phyloP scores from a whole-genome alignment of 805 yeast genomes.

The Starmerella gropengiesseri region DNA sequence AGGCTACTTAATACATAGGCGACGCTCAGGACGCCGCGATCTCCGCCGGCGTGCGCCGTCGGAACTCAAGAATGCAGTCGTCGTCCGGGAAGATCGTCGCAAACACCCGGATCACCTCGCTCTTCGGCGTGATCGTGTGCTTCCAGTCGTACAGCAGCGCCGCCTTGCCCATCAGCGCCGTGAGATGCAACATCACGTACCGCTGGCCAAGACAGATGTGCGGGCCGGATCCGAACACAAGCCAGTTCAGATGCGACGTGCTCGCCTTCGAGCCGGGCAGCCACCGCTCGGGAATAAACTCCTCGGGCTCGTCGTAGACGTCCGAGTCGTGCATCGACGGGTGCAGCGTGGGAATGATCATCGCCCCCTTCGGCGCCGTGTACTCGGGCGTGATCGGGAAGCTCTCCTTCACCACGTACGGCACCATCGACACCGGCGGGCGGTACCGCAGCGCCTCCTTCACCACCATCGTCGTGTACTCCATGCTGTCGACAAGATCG shows the following conservation, averaged over 20 bases:
- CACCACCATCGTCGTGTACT: slow-evolving; percentile 79
- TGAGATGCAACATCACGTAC: slow-evolving; percentile 82
- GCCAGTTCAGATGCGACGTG: slow-evolving; percentile 79
- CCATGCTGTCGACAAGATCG: slow-evolving; percentile 75
- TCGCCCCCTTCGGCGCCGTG: slow-evolving; percentile 92
- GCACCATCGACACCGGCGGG: slow-evolving; percentile 98
- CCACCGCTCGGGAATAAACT: slow-evolving; percentile 96
- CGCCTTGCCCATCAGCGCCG: slow-evolving; percentile 85
- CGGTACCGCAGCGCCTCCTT: slow-evolving; percentile 87
- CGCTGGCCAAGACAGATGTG: slow-evolving; percentile 93
- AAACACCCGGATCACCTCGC: slow-evolving; percentile 89
- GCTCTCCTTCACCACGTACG: slow-evolving; percentile 78
- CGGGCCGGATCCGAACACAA: slow-evolving; percentile 94
- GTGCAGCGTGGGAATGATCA: slow-evolving; percentile 91
- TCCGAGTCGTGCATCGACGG: slow-evolving; percentile 97
- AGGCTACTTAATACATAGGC: no score
- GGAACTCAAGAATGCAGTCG: slow-evolving; percentile 73
- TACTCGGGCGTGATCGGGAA: slow-evolving; percentile 77
- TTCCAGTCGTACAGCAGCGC: slow-evolving; percentile 67
- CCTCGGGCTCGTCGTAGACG: slow-evolving; percentile 88
- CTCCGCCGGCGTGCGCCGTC: slow-evolving; percentile 19
- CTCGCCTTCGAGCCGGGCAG: slow-evolving; percentile 56
- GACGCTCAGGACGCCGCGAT: slow-evolving; percentile 3
- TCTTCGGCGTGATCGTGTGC: slow-evolving; percentile 70
- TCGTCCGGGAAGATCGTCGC: slow-evolving; percentile 98